phyloP scores from a whole-genome alignment of 306 rosid genomes.

The Prosopis cineraria region DNA sequence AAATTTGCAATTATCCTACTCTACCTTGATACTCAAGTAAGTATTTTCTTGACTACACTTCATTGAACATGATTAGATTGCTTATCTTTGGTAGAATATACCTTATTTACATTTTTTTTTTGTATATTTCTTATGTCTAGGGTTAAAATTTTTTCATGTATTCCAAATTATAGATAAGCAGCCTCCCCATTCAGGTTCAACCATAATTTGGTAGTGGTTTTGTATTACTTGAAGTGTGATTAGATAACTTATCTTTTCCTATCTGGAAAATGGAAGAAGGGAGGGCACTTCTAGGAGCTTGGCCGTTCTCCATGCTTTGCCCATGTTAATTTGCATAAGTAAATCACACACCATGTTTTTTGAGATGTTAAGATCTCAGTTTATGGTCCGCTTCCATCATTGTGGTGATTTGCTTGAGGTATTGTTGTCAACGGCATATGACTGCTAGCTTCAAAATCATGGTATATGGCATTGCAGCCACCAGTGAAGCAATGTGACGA shows the following conservation, averaged over 20 bases:
- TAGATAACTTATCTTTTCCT: background rate
- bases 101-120: conserved; percentile 8
- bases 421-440: background rate
- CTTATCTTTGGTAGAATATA: conserved; percentile 2
- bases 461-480: background rate
- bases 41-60: conserved; percentile 32
- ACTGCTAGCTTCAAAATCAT: background rate
- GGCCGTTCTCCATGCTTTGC: conserved; percentile 11
- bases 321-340: conserved; percentile 8
- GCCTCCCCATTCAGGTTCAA: conserved; percentile 1
- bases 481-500: background rate
- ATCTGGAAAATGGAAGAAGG: conserved; percentile 3
- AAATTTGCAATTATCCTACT: conserved; percentile 72
- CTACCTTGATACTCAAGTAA: conserved; percentile 93
- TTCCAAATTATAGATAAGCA: background rate
- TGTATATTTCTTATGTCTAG: conserved; percentile 17
- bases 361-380: conserved; percentile 32
- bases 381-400: conserved; percentile 15
- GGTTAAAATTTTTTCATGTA: background rate
- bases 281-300: conserved; percentile 21
- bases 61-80: background rate
- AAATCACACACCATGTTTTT: background rate
- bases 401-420: conserved; percentile 8
- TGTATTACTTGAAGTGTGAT: background rate
- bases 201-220: conserved; percentile 14